Percentiles rank a stretch among this genome's conserved stretches.
phyloP scores from a whole-genome alignment of 768 basidiomycete species.

The Mycena filopes region DNA sequence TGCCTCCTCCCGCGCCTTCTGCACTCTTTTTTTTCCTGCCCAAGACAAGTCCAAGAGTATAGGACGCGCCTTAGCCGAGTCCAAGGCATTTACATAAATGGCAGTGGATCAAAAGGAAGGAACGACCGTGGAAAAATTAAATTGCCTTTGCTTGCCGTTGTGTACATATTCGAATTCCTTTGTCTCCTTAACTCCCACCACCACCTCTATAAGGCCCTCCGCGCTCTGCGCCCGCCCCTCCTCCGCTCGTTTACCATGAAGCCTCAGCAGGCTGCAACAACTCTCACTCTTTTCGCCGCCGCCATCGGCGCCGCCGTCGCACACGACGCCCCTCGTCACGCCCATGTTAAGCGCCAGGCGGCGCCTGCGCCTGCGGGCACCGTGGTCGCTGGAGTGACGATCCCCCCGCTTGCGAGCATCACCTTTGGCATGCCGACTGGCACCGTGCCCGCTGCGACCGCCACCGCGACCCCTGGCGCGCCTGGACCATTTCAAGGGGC shows the following conservation, averaged over 20 bases:
- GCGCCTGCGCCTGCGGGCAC: conserved; percentile 26
- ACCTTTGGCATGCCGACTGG: conserved; percentile 72
- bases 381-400: conserved; percentile 43
- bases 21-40: too few species aligned
- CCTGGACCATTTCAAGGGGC: conserved; percentile 72
- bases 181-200: conserved; percentile 12
- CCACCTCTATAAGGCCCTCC: not conserved
- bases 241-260: conserved; percentile 51
- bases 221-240: not conserved
- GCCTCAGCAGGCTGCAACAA: conserved; percentile 51
- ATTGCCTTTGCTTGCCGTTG: not conserved
- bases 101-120: conserved; percentile 1
- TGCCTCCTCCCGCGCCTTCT: too few species aligned
- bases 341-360: conserved; percentile 32
- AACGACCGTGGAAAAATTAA: not conserved
- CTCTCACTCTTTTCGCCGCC: conserved; percentile 60
- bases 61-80: not conserved
- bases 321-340: conserved; percentile 42
- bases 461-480: conserved; percentile 69
- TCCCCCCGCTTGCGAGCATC: conserved; percentile 70
- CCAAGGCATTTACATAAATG: not conserved
- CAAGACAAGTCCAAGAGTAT: not conserved
- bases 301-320: conserved; percentile 52
- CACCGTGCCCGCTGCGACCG: conserved; percentile 57
- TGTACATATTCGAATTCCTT: conserved; percentile 7